Evolutionary conservation across 805 yeast species (phyloP), one percentile per base, ranked within the genome.

Genomic region (Cyberlindnera meyerae): DNA sequence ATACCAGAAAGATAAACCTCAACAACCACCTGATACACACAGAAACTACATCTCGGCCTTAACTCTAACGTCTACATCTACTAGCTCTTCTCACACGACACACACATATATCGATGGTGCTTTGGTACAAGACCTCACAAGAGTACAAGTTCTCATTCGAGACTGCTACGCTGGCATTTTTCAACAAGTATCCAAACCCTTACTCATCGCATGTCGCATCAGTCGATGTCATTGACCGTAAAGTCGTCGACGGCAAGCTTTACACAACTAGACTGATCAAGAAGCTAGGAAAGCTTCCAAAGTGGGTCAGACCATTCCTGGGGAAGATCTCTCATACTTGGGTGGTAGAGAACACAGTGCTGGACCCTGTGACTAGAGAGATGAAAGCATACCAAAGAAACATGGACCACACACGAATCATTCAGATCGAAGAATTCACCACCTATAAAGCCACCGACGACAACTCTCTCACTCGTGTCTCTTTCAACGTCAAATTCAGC

Each of bases 201-300:
- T 88, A 71, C 56, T 80, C 96, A 13, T 65, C 75, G 8, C 96
- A 90, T 62, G 96, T 90, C 11, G 65, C 80, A 24, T 82, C 95
- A 7, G 78, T 77, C 18, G 97, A 89, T 57, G 83, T 95, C 2
- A 55, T 89, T 12, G 77, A 77, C 24, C 63, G 73, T 34, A 57
- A 64, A 42, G 66, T 86, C 14, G 86, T 81, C 44, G 64, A 75
- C 9, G 94, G 94, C 17, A 67, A 76, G 33, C 68, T 89, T 31
- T 72, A 75, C 47, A 77, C 84, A 26, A 82, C 90, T 5, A 71
- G 90, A 47, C 64, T 89, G 27, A 77, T 89, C 29, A 74, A 74
- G 48, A 90, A 89, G 56, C 65, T 73, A 4, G 97, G 97, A 2
- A 70, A 86, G 47, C 65, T 89, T 26, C 97, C 97, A 5, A 58